Base-by-base conservation (phyloP, 805 yeast genomes). In the Debaryomyces prosopidis region DNA sequence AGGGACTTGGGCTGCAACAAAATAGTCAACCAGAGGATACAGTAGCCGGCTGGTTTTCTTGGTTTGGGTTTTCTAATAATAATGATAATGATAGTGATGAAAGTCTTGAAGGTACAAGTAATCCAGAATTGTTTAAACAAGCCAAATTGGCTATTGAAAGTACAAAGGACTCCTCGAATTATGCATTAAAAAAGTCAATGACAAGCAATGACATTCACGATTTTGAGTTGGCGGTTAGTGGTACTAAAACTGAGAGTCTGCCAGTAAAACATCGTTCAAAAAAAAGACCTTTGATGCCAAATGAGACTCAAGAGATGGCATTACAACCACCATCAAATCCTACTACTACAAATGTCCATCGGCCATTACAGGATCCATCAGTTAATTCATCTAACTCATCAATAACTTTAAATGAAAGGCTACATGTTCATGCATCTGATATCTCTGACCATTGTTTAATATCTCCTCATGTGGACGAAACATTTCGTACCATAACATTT, bases 111-210 rank as follows among this genome's bases (percentile, higher is more conserved):
- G 52, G 52, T 20, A 54, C 58, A 14, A 58, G 53, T 40, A 46
- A 54, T 26, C 50, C 59, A 9, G 67, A 63, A 44, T 48, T 63
- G 18, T 64, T 62, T 44, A 60, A 59, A 35, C 49, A 59, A 4
- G 73, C 75, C 8, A 68, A 62, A 43, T 37, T 37, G 18, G 60
- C 66, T 1, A 60, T 72, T 32, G 76, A 72, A 39, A 50, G 48
- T 14, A 48, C 71, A 1, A 60, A 53, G 28, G 73, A 68, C 36
- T 49, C 61, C 10, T 54, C 65, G 26, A 63, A 66, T 43, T 68
- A 69, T 46, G 76, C 75, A 12, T 58, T 61, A 26, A 63, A 53
- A 39, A 54, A 57, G 23, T 44, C 53, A 6, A 38, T 18, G 10
- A 32, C 17, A 5, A 35, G 44, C 3, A 46, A 53, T 26, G 58